Evolutionary conservation across 1,139 yeast species (phyloP).

Genomic region (Lodderomyces orthopsilosis): DNA sequence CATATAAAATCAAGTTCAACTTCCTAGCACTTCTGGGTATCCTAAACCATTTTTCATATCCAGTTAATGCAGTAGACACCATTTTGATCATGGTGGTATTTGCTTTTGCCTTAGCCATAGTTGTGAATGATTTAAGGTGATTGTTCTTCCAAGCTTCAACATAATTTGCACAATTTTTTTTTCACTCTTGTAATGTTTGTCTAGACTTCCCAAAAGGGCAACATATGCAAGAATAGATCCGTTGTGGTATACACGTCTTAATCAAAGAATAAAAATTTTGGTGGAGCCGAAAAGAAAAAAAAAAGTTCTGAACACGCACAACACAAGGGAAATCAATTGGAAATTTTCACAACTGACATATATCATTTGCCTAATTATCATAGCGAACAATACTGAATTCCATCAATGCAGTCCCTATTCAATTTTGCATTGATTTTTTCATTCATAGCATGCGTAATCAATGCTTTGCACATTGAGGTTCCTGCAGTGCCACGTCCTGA

Average conservation of each 20-base stretch:
- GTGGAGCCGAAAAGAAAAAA: too few species aligned
- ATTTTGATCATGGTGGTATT: conserved; percentile 53
- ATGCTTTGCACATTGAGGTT: conserved; percentile 41
- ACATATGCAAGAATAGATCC: not conserved
- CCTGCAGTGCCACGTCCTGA: conserved; percentile 34
- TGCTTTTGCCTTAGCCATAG: conserved; percentile 44
- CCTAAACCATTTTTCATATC: conserved; percentile 74
- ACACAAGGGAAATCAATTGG: not conserved
- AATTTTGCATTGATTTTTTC: conserved; percentile 15
- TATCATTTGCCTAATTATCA: not conserved
- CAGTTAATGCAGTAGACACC: conserved; percentile 83
- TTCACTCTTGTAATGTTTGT: too few species aligned
- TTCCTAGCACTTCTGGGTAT: conserved; percentile 80
- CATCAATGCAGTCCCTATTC: conserved; percentile 6
- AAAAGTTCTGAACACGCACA: not conserved
- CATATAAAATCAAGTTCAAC: conserved; percentile 83
- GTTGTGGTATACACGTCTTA: conserved; percentile 4
- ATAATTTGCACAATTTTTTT: too few species aligned
- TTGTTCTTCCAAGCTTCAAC: not conserved
- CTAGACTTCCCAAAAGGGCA: conserved; percentile 8
- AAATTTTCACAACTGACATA: too few species aligned
- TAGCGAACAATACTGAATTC: not conserved
- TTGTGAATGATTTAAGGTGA: not conserved
- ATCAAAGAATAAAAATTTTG: not conserved
- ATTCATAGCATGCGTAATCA: conserved; percentile 20